Evolutionary conservation across 768 basidiomycete species (phyloP), one percentile per base, ranked within the genome.

Genomic region (Mycena alexandri): DNA sequence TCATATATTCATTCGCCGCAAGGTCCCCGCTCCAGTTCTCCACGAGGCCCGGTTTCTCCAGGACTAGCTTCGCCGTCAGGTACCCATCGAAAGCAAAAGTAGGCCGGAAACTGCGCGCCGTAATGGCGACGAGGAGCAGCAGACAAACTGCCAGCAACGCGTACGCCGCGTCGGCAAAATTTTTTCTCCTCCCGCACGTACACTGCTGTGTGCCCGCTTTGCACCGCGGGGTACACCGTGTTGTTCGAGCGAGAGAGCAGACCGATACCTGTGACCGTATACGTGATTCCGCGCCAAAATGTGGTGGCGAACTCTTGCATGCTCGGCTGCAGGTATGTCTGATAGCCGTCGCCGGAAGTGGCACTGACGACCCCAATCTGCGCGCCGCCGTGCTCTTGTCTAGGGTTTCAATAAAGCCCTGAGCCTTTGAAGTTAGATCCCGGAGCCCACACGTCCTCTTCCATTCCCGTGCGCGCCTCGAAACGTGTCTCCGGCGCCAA

Each of bases 21-120:
- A 67, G 36, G 33, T 61, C 47, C 34, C 58, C 64, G n/a, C 36
- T 44, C 52, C 51, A 24, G 55, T 11, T 48, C 19, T 53, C 41
- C 46, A 67, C 22, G 11, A 67, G 38, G 9, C 33, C 55, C 46
- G 68, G 68, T 34, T 24, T 46, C 10, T 69, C 58, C 29, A 42
- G 19, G n/a, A 68, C 36, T 44, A 68, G 33, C 38, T 43, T 68
- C 43, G 62, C 67, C 7, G 61, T 68, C 24, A 63, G 34, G n/a
- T 68, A 68, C 24, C 67, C 63, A 36, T 68, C 57, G 51, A 68
- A 68, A 24, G 42, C 55, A 29, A 68, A 58, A 17, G 67, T 68
- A 36, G 50, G 61, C 14, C 62, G 24, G 52, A 63, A 68, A 52
- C 67, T 68, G 34, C 67, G 61, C 51, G 50, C 58, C 13, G 67